Evolutionary conservation across 2,329 filamentous ascomycete genomes (phyloP), one percentile per base, ranked within the genome.

Genomic region (Botrytis paeoniae): DNA sequence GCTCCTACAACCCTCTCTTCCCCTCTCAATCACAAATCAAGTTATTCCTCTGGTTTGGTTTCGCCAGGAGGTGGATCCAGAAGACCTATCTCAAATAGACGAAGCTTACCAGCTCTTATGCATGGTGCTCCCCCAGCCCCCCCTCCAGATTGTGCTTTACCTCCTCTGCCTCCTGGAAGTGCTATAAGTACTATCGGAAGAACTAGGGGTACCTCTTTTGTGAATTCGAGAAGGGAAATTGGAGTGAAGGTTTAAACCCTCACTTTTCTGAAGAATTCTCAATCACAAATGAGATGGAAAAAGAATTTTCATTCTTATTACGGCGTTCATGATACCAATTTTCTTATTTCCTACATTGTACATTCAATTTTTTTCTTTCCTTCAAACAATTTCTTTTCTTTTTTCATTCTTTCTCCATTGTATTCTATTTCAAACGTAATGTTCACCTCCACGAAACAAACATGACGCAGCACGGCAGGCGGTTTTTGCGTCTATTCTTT

Each of bases 81-180:
- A 45, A 75, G 1, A 73, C 65, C 25, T 54, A 74, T 79, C 16
- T 62, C 43, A 5, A 78, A 75, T 32, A 75, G 78, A 48, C 75
- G 75, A 41, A 81, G 79, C 69, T 69, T 80, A 70, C 78, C 78
- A 22, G 68, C 70, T 14, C 74, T 81, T 2, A 73, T 78, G 12
- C 76, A 76, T 62, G 79, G 79, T 16, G 79, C 79, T 16, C 80
- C 80, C 7, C 79, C 78, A 54, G 77, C 78, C 5, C 80, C 80
- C 2, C 80, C 80, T 35, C 80, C 80, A 61, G 70, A 77, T 61
- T 80, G 77, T 73, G 79, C 79, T 4, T 69, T 81, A 29, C 80
- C 80, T 37, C 79, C 80, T 54, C 48, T 81, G 12, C 79, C 79
- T 18, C 74, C 77, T 1, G 75, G 70, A 41, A 45, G 18, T 68